Base-by-base conservation (phyloP, 1,284 basidiomycete genomes). In the Moesziomyces parantarcticus region DNA sequence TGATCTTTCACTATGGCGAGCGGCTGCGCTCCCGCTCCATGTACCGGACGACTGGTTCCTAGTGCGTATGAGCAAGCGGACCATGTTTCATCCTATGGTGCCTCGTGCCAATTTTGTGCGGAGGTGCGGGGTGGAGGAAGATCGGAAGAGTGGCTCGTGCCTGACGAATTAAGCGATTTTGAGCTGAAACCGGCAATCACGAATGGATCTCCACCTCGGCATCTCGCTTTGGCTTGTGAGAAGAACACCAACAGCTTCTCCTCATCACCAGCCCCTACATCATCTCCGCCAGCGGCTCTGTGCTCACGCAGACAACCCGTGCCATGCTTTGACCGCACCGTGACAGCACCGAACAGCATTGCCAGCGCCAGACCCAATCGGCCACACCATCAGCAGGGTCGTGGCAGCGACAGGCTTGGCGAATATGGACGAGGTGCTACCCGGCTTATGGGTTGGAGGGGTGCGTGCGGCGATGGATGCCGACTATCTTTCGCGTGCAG, bases 381-480 rank as follows among this genome's bases (percentile, higher is more conserved):
- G 29, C 29, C 29, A 29, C 29, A 29, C 29, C 29, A 11, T 9
- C 29, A 29, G 29, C 29, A 11, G 29, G 8, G 29, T 29, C 8
- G 29, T 2, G 29, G 29, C 9, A 29, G 29, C 29, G 11, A 29
- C 9, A 29, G 29, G 29, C 29, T 9, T 10, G 26, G 49, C 40
- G 10, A 51, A 22, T 34, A 82, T 82, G 80, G 80, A 82, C 59
- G 77, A 81, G 41, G 50, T 82, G 18, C 55, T 79, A n/a, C 78
- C 79, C 0, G 68, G 72, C 18, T 61, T 82, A 11, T 82, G 79
- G 76, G 62, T 82, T 6, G 77, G 79, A 25, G 74, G 78, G 16
- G 69, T 81, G 10, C 61, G 71, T 8, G 75, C 75, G 8, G 78
- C 79, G 11, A 58, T 81, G 45, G 66, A 77, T n/a, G 32, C 42